A percentile compares a stretch with the other conserved stretches of the same genome.
Evolutionary conservation across 208 protist genomes (phyloP).

Genomic region (Trypanosoma lewisi): DNA sequence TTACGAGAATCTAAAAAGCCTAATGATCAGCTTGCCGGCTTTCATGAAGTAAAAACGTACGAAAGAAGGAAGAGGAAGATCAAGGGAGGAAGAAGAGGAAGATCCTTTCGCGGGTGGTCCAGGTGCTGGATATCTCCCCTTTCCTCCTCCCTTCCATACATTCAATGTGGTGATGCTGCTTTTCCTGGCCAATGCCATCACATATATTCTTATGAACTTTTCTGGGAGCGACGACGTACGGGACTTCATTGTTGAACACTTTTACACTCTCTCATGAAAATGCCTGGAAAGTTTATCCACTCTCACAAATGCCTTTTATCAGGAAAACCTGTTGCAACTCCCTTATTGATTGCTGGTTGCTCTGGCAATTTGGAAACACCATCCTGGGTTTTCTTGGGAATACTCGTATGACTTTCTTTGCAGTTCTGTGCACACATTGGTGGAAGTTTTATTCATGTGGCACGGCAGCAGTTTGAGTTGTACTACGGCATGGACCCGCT

Average conservation of each 20-base stretch:
- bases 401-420: constrained; percentile 76
- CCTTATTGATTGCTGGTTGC: constrained; percentile 82
- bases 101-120: constrained; percentile 51
- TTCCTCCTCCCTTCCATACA: constrained; percentile 85
- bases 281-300: constrained; percentile 68
- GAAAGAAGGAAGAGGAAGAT: constrained; percentile 60
- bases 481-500: constrained; percentile 84
- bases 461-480: constrained; percentile 77
- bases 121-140: constrained; percentile 78
- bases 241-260: constrained; percentile 87
- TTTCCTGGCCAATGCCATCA: constrained; percentile 72
- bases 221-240: constrained; percentile 69
- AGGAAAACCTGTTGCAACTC: constrained; percentile 87
- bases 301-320: constrained; percentile 86
- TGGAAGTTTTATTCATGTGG: constrained; percentile 76
- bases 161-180: constrained; percentile 87
- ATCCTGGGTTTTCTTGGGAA: constrained; percentile 87
- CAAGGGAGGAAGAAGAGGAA: constrained; percentile 42
- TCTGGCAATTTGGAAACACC: constrained; percentile 82
- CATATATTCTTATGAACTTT: constrained; percentile 77
- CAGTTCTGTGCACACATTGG: constrained; percentile 64
- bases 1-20: constrained; percentile 19
- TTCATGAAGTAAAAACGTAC: constrained; percentile 48
- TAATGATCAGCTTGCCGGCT: constrained; percentile 47
- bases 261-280: constrained; percentile 87